Evolutionary conservation across 257 asterid species (phyloP).

Genomic region (Salvia rosmarinus): DNA sequence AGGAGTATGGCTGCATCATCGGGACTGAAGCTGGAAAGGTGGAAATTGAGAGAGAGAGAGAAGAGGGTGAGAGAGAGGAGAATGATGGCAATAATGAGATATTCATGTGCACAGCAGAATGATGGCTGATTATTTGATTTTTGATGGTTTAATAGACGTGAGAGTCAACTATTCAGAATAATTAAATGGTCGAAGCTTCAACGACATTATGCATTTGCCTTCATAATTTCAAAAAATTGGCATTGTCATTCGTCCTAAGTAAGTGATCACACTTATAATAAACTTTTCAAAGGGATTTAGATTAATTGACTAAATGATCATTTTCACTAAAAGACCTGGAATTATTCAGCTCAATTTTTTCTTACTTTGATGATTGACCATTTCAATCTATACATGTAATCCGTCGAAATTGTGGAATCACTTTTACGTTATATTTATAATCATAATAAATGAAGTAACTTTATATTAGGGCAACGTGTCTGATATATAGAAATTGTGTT

Average conservation of each 20-base stretch:
- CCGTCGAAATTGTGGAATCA: too few relatives aligned
- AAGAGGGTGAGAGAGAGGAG: background rate
- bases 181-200: background rate
- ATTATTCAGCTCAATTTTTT: too few relatives aligned
- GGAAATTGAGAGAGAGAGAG: slow-evolving; percentile 17
- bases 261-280: too few relatives aligned
- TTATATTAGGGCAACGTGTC: too few relatives aligned
- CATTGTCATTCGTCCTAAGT: background rate
- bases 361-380: too few relatives aligned
- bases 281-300: too few relatives aligned
- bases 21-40: background rate
- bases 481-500: too few relatives aligned
- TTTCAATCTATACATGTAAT: too few relatives aligned
- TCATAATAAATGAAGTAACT: too few relatives aligned
- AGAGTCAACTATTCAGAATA: background rate
- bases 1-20: background rate
- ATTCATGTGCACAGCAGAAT: background rate
- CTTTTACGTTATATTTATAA: too few relatives aligned
- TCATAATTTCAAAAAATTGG: background rate
- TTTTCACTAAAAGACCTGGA: too few relatives aligned
- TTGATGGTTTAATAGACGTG: background rate
- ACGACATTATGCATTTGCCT: background rate
- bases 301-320: too few relatives aligned
- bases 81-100: background rate
- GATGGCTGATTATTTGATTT: background rate